phyloP scores from a whole-genome alignment of 192 early-diverging fungal species.

The Coemansia guatemalensis region DNA sequence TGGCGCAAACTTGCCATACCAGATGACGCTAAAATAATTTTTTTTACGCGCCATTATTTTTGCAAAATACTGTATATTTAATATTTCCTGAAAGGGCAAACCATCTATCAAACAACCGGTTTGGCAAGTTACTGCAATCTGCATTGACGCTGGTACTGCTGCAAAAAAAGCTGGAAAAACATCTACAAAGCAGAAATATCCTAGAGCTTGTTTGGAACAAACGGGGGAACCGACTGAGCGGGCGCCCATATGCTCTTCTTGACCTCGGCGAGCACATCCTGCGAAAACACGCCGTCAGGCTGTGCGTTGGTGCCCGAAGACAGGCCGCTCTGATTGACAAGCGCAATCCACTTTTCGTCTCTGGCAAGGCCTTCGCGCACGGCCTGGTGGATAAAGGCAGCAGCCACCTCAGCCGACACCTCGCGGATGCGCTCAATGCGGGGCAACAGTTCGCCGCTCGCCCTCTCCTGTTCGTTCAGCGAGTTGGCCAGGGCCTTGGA shows the following conservation, averaged over 20 bases:
- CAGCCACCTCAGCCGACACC: slow-evolving; percentile 76
- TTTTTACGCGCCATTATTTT: too few relatives aligned
- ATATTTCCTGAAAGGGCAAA: too few relatives aligned
- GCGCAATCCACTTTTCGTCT: slow-evolving; percentile 51
- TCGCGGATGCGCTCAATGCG: slow-evolving; percentile 82
- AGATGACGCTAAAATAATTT: too few relatives aligned
- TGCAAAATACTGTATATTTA: too few relatives aligned
- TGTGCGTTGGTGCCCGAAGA: slow-evolving; percentile 20
- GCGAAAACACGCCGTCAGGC: slow-evolving; percentile 48
- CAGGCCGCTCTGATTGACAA: slow-evolving; percentile 48
- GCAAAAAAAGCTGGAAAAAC: not conserved
- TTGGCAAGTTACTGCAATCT: too few relatives aligned
- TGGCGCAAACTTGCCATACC: too few relatives aligned
- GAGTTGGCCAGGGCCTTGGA: slow-evolving; percentile 77
- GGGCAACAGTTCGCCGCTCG: slow-evolving; percentile 79
- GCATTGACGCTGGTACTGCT: not conserved
- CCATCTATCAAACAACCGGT: too few relatives aligned
- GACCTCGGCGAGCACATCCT: slow-evolving; percentile 43
- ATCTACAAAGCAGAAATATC: not conserved
- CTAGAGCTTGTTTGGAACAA: slow-evolving; percentile 46
- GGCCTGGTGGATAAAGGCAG: slow-evolving; percentile 72
- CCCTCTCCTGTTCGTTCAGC: slow-evolving; percentile 67
- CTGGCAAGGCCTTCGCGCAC: slow-evolving; percentile 62
- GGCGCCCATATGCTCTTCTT: slow-evolving; percentile 49
- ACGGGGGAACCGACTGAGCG: slow-evolving; percentile 26